Base-by-base conservation (phyloP, 2,329 filamentous ascomycete species). In the Diaporthe vexans region DNA sequence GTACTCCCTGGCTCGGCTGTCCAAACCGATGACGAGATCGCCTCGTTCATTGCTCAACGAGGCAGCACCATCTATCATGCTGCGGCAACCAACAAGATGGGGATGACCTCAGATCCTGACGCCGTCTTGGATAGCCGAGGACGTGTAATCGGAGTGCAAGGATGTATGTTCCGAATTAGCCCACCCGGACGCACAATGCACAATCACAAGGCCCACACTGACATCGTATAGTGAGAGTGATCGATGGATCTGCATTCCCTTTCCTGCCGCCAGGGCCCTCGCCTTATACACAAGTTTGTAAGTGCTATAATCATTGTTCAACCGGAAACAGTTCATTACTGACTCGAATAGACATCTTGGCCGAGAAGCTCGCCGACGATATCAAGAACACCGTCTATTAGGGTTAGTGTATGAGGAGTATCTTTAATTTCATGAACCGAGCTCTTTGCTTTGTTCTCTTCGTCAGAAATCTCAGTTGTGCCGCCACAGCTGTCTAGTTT, bases 81-180 rank as follows among this genome's bases (percentile, higher is more conserved):
- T 0, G 73, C 77, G 9, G 78, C 79, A 7, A 83, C 82, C 1
- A 84, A 81, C 72, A 82, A 80, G 33, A 86, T 85, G 82, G 84
- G 83, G 0, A 79, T 26, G 48, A 17, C 58, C 21, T 37, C 26
- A 1, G 69, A 74, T 13, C 29, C 58, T 33, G 24, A 26, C 21
- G 58, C 68, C 13, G 73, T 74, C 24, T 69, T 74, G 2, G 73
- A 43, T 3, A 46, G 17, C 24, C 43, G 37, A 0, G 68, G 69
- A 21, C 59, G 59, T 24, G 73, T 74, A 0, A 51, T 57, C 46
- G 73, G 73, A 5, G 69, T 74, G 17, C 26, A 54, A 17, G 59
- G 48, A 35, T 46, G 68, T 71, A 58, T 48, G 68, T 59, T 35
- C 33, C 43, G n/a, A 6, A 43, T 46, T 43, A 19, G 48, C 21